These are phyloP conservation scores for Capniomyces stellatus DNA, from an alignment of 371 early-diverging fungal species.

Conservation along the genomic window DNA sequence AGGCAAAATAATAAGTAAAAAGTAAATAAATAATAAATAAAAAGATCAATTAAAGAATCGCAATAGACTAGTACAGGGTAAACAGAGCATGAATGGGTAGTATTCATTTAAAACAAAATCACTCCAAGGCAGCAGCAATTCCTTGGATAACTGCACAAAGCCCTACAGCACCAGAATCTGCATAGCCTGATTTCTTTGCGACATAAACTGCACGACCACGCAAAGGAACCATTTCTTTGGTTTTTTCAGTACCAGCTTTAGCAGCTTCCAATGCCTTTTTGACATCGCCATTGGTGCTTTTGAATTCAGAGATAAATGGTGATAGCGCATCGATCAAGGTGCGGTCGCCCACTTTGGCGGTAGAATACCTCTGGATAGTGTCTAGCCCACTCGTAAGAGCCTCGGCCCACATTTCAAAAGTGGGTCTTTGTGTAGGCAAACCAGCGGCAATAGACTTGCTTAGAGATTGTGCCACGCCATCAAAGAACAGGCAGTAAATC, in stretches of 20 bases:
- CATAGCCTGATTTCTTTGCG: conserved; percentile 26
- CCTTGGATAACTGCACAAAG: conserved; percentile 36
- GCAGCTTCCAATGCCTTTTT: conserved; percentile 35
- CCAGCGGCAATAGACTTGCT: conserved; percentile 6
- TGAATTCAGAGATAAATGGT: conserved; percentile 31
- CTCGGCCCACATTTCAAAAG: conserved; percentile 18
- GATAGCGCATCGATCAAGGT: conserved; percentile 58
- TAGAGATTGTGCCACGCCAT: conserved; percentile 43
- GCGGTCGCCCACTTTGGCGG: conserved; percentile 55
- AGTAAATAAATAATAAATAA: no score
- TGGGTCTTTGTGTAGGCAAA: conserved; percentile 6
- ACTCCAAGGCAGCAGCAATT: conserved; percentile 7
- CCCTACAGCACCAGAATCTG: conserved; percentile 54
- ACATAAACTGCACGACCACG: conserved; percentile 57
- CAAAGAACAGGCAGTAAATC: conserved; percentile 54
- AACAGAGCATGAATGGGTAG: no score
- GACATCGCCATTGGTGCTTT: conserved; percentile 22
- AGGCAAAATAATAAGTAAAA: no score
- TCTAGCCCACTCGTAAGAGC: conserved; percentile 34
- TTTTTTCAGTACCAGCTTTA: conserved; percentile 33
- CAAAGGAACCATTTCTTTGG: conserved; percentile 34
- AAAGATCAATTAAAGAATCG: no score
- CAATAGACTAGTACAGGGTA: no score
- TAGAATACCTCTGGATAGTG: conserved; percentile 44
- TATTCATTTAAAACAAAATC: no score